Base-by-base conservation (phyloP, 2,329 filamentous ascomycete genomes). In the Cercospora berteroae region DNA sequence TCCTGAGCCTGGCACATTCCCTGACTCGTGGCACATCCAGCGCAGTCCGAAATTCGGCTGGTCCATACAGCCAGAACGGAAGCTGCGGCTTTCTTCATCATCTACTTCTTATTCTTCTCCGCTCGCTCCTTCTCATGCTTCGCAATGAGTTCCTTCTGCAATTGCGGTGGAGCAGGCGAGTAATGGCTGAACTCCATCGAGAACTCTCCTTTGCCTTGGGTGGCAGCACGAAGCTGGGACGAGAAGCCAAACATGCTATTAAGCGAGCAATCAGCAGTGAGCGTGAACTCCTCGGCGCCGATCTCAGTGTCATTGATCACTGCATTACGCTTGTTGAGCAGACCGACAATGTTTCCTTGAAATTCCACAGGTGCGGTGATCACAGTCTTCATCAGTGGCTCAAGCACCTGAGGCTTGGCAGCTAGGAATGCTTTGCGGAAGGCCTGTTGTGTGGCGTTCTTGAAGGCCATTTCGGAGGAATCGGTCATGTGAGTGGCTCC, bases 101-200 rank as follows among this genome's bases (percentile, higher is more conserved):
- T 67, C 59, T 71, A 85, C 81, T 87, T 88, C 81, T 88, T 87
- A 76, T 87, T 85, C 79, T 85, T 86, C 70, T 88, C 89, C 55
- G 85, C 86, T 79, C 88, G 84, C 70, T 85, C 84, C 82, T 91
- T 91, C 76, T 89, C 83, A 75, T 90, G 85, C 80, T 90, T 89
- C 25, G 86, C 84, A 50, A 91, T 82, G 60, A 92, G 80, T 78
- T 91, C 89, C 80, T 87, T 90, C 90, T 99, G 95, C 79, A 98
- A 79, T 78, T 98, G 94, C 75, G 88, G 88, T 59, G 94, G 91
- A 67, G 95, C 93, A 61, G 93, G 85, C 62, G 91, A 89, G 77
- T 99, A 99, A 83, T 98, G 95, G 80, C 91, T 95, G 77, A 99
- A 99, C 82, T 99, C 95, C 95, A 99, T 98, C 76, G 87, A 91